Percentiles rank a stretch among this genome's conserved stretches.
Evolutionary conservation across 345 rosid species (phyloP).

Genomic region (Hypericum perforatum): DNA sequence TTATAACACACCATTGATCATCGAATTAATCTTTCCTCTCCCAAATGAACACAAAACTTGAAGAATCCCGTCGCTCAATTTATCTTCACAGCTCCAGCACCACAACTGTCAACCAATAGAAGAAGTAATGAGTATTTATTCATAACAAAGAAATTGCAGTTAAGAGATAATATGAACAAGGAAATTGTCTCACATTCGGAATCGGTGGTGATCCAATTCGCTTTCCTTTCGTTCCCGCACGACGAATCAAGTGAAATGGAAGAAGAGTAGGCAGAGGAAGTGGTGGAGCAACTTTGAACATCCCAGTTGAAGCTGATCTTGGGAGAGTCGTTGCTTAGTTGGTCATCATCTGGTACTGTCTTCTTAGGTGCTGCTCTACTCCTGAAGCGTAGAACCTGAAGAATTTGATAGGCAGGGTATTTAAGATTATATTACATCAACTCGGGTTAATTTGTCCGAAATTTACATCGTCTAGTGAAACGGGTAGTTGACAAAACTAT

Average conservation of each 20-base stretch:
- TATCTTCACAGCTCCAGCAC: constrained; percentile 65
- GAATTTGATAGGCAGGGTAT: no score
- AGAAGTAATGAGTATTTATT: no score
- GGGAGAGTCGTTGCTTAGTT: constrained; percentile 43
- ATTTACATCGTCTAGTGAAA: no score
- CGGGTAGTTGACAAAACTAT: no score
- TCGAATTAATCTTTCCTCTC: no score
- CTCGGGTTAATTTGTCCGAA: no score
- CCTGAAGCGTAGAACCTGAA: constrained; percentile 41
- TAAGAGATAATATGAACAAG: background rate
- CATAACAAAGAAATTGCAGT: background rate
- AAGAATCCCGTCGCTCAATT: no score
- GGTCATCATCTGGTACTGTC: constrained; percentile 39
- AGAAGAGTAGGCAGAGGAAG: constrained; percentile 41
- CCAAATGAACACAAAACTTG: no score
- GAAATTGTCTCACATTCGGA: constrained; percentile 53
- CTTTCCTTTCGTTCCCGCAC: constrained; percentile 34
- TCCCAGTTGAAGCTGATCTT: constrained; percentile 80
- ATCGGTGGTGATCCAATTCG: constrained; percentile 90
- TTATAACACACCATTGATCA: no score
- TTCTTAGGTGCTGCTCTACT: constrained; percentile 31
- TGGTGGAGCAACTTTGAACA: constrained; percentile 50
- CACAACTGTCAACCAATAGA: constrained; percentile 47
- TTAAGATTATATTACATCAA: no score
- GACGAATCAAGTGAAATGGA: constrained; percentile 46